Evolutionary conservation across 2,329 filamentous ascomycete species (phyloP).

Genomic region (Didymella exigua): DNA sequence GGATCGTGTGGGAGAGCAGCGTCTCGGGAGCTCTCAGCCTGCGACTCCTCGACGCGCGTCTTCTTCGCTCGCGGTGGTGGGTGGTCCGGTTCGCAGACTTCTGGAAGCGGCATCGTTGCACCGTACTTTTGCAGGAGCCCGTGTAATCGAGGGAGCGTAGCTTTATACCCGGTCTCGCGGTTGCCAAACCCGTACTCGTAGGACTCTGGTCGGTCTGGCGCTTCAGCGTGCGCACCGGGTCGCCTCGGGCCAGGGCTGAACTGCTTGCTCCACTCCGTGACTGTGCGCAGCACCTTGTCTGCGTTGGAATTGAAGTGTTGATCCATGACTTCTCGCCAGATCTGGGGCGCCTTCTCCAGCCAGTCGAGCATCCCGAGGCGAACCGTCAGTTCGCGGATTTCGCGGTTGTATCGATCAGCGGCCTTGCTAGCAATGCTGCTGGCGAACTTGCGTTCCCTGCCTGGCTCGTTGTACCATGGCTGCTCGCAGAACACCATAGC

Average conservation of each 20-base stretch:
- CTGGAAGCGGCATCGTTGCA: slow-evolving; percentile 1
- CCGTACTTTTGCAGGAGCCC: slow-evolving; percentile 4
- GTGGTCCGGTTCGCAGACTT: not conserved
- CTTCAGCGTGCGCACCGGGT: too few relatives aligned
- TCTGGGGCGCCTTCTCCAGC: slow-evolving; percentile 26
- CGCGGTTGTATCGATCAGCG: slow-evolving; percentile 36
- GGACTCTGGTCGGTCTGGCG: not conserved
- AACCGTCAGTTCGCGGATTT: slow-evolving; percentile 34
- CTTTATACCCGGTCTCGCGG: not conserved
- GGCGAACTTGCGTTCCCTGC: slow-evolving; percentile 28
- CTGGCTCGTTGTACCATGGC: slow-evolving; percentile 63
- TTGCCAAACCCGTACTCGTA: not conserved
- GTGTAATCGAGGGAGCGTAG: not conserved
- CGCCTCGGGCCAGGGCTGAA: not conserved
- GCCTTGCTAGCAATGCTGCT: not conserved
- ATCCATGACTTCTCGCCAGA: slow-evolving; percentile 35
- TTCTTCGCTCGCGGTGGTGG: slow-evolving; percentile 3
- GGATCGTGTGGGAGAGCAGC: not conserved
- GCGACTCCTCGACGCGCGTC: not conserved
- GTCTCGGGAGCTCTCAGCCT: not conserved
- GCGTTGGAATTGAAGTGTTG: slow-evolving; percentile 36
- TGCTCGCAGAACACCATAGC: slow-evolving; percentile 62
- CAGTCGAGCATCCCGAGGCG: slow-evolving; percentile 43
- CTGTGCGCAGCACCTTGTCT: slow-evolving; percentile 31
- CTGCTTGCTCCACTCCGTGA: slow-evolving; percentile 26